Evolutionary conservation across 192 early-diverging fungal genomes (phyloP).

Genomic region (Podila minutissima): DNA sequence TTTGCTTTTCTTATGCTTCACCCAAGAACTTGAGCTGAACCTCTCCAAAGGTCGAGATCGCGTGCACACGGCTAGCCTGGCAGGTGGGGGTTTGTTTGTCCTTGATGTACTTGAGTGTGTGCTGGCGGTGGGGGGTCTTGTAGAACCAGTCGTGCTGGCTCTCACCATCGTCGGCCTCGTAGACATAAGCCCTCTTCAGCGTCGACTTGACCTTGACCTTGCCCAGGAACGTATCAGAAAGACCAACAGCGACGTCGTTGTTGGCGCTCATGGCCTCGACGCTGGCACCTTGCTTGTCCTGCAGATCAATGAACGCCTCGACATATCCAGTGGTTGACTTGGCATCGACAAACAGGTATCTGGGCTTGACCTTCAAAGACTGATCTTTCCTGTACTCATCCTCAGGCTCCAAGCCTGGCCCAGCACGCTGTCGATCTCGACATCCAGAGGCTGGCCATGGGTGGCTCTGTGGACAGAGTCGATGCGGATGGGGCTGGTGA

Average conservation of each 20-base stretch:
- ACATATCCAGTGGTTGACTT: slow-evolving; percentile 1
- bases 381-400: neutral
- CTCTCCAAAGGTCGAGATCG: no score
- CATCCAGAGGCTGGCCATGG: neutral
- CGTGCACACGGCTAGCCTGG: no score
- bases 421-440: neutral
- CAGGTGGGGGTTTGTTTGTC: neutral
- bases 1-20: no score
- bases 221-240: neutral
- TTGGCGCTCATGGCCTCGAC: neutral
- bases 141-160: neutral
- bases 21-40: no score
- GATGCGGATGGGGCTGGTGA: slow-evolving; percentile 2
- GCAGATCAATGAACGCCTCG: neutral
- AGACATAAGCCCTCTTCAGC: neutral
- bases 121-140: neutral
- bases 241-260: neutral
- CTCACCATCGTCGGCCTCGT: neutral
- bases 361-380: neutral
- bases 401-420: neutral
- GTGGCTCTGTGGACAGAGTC: slow-evolving; percentile 14
- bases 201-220: neutral
- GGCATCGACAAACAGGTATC: slow-evolving; percentile 5
- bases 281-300: neutral
- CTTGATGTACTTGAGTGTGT: neutral